Conservation (phyloP, 192 early-diverging fungal species). For the Jimgerdemannia flammicorona region DNA sequence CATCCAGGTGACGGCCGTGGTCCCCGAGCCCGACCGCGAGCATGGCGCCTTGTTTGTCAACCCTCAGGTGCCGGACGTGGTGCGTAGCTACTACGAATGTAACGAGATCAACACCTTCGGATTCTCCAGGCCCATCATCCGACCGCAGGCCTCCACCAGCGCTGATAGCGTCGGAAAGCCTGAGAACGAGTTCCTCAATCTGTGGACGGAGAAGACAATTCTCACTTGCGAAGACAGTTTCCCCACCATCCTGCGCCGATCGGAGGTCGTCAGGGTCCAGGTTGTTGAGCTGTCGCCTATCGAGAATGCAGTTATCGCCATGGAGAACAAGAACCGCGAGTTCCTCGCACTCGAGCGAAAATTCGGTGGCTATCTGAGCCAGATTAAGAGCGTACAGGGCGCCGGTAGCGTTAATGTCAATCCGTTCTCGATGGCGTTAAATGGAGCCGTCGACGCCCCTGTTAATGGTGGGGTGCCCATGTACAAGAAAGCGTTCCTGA, state of each 20-base stretch:
- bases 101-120: constrained; percentile 67
- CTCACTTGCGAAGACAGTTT: constrained; percentile 62
- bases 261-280: constrained; percentile 46
- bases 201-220: constrained; percentile 76
- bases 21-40: constrained; percentile 49
- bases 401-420: constrained; percentile 45
- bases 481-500: constrained; percentile 69
- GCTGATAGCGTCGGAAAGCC: constrained; percentile 34
- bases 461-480: constrained; percentile 80
- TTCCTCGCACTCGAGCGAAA: constrained; percentile 46
- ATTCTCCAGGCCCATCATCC: constrained; percentile 56
- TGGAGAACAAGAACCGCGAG: constrained; percentile 66
- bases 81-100: constrained; percentile 59
- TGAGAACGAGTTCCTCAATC: constrained; percentile 62
- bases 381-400: background rate
- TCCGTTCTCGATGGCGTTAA: constrained; percentile 77
- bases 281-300: constrained; percentile 66
- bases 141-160: background rate
- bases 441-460: constrained; percentile 79
- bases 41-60: constrained; percentile 11
- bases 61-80: constrained; percentile 37
- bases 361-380: constrained; percentile 36
- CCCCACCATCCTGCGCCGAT: constrained; percentile 57
- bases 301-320: constrained; percentile 69
- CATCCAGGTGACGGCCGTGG: constrained; percentile 66